A percentile compares a stretch with the other conserved stretches of the same genome.
These are phyloP conservation scores for Neurospora tetraspora DNA, from an alignment of 495 filamentous ascomycete genomes.

Conservation along the genomic window DNA sequence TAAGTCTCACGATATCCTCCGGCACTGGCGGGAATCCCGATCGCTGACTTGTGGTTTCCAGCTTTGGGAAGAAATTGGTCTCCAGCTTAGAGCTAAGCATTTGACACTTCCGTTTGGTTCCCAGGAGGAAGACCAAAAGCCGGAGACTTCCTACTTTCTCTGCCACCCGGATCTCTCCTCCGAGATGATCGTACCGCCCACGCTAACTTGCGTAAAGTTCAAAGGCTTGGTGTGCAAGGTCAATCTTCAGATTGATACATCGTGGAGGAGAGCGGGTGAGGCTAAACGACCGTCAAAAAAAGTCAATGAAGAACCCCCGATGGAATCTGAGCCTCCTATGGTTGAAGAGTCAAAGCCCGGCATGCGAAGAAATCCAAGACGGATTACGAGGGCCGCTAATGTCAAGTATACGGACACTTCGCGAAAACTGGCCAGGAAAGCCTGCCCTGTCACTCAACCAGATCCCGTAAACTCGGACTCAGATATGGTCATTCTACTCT, in stretches of 20 bases:
- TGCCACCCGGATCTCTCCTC: conserved; percentile 20
- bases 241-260: conserved; percentile 2
- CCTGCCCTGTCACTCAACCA: not conserved
- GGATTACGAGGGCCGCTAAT: not conserved
- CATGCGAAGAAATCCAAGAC: not conserved
- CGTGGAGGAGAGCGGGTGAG: not conserved
- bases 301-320: not conserved
- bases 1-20: not conserved
- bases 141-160: conserved; percentile 13
- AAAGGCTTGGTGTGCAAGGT: conserved; percentile 20
- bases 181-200: conserved; percentile 9
- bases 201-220: conserved; percentile 21
- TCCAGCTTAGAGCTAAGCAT: conserved; percentile 15
- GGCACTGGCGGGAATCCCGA: not conserved
- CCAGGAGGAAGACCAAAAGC: not conserved
- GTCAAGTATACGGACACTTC: not conserved
- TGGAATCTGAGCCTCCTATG: not conserved
- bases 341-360: not conserved
- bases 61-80: conserved; percentile 19
- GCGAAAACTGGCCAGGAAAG: not conserved
- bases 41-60: not conserved
- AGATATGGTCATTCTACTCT: not conserved
- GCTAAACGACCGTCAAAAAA: not conserved
- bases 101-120: not conserved
- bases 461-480: not conserved